A percentile compares a stretch with the other conserved stretches of the same genome.
phyloP scores from a whole-genome alignment of 2,329 filamentous ascomycete species.

The Gnomoniopsis sp. region DNA sequence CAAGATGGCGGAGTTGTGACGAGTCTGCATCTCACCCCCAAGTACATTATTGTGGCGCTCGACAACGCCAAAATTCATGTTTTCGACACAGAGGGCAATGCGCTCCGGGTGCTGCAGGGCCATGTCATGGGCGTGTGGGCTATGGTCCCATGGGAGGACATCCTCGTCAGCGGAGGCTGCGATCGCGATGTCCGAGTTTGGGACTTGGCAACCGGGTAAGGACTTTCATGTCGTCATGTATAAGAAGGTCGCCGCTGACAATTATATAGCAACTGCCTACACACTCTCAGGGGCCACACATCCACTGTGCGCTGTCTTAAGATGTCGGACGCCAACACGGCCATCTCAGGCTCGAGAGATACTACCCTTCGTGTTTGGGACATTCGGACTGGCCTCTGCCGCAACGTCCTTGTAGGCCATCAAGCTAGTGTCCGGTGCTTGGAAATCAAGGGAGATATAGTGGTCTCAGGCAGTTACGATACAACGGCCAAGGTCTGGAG shows the following conservation, averaged over 20 bases:
- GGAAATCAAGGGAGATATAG: slow-evolving; percentile 92
- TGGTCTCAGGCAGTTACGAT: slow-evolving; percentile 98
- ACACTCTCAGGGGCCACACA: slow-evolving; percentile 89
- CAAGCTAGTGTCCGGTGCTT: slow-evolving; percentile 93
- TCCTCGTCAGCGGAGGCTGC: slow-evolving; percentile 91
- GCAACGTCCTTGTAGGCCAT: slow-evolving; percentile 88
- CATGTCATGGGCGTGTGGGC: slow-evolving; percentile 99
- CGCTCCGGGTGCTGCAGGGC: slow-evolving; percentile 84
- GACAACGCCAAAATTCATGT: slow-evolving; percentile 99
- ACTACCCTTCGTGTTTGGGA: slow-evolving; percentile 96
- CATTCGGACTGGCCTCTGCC: slow-evolving; percentile 80
- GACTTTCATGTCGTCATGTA: neutral
- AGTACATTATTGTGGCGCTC: slow-evolving; percentile 95
- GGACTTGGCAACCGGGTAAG: slow-evolving; percentile 90
- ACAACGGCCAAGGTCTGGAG: slow-evolving; percentile 97
- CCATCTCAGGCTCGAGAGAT: slow-evolving; percentile 93
- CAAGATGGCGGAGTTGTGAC: slow-evolving; percentile 97
- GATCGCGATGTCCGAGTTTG: slow-evolving; percentile 96
- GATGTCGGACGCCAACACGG: slow-evolving; percentile 91
- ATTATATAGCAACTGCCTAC: slow-evolving; percentile 60
- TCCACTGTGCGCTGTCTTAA: slow-evolving; percentile 96
- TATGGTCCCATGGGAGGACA: slow-evolving; percentile 97
- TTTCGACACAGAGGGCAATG: slow-evolving; percentile 86
- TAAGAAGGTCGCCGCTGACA: slow-evolving; percentile 24
- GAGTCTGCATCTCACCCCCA: slow-evolving; percentile 86